These are phyloP conservation scores for Globisporangium irregulare DNA, from an alignment of 352 stramenopile species.

Conservation along the genomic window DNA sequence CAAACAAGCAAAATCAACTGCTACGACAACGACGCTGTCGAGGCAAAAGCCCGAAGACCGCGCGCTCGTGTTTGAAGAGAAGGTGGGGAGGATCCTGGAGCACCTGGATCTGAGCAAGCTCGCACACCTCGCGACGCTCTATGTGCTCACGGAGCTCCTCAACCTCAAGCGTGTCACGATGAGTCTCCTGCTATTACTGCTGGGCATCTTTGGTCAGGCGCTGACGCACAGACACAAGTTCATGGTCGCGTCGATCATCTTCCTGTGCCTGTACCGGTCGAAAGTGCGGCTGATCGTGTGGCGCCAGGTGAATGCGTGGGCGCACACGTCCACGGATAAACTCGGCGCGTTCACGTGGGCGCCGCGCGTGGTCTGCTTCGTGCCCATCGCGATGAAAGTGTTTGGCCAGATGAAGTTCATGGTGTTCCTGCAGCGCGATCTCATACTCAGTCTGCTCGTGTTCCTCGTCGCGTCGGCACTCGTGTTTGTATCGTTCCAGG, in stretches of 20 bases:
- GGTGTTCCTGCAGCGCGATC: conserved; percentile 63
- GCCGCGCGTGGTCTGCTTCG: conserved; percentile 40
- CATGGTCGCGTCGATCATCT: conserved; percentile 69
- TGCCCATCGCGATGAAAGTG: conserved; percentile 69
- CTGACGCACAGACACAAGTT: conserved; percentile 69
- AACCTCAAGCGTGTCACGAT: conserved; percentile 43
- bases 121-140: conserved; percentile 41
- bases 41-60: conserved; percentile 7
- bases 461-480: conserved; percentile 30
- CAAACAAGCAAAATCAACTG: not conserved
- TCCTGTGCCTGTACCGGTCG: conserved; percentile 63
- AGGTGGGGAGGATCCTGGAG: conserved; percentile 48
- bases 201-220: conserved; percentile 49
- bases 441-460: conserved; percentile 34
- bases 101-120: conserved; percentile 60
- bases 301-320: conserved; percentile 40
- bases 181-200: conserved; percentile 43
- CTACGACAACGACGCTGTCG: conserved; percentile 5
- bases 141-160: conserved; percentile 54
- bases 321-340: conserved; percentile 62
- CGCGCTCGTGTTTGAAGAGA: conserved; percentile 48
- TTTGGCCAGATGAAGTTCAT: conserved; percentile 75
- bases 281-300: conserved; percentile 40
- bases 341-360: conserved; percentile 55
- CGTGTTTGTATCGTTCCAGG: conserved; percentile 33